A percentile compares a stretch with the other conserved stretches of the same genome.
phyloP scores from a whole-genome alignment of 2,329 filamentous ascomycete species.

The Epichloe coenophiala region DNA sequence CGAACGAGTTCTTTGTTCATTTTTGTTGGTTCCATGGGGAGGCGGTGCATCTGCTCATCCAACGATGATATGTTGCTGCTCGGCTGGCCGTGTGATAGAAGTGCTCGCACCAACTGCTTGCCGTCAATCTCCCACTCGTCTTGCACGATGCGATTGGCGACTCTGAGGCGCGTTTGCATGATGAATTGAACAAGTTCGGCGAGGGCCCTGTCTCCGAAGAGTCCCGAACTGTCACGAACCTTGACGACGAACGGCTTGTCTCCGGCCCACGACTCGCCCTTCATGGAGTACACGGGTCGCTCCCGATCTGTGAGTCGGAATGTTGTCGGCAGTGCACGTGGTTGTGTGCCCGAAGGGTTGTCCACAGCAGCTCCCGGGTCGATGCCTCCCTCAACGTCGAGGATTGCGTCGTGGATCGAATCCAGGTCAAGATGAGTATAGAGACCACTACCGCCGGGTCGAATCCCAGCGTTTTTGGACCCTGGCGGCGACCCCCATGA shows the following conservation, averaged over 20 bases:
- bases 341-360: conserved; percentile 2
- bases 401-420: conserved; percentile 20
- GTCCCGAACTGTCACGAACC: conserved; percentile 14
- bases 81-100: conserved; percentile 10
- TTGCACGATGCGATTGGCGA: conserved; percentile 16
- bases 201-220: conserved; percentile 14
- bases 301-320: conserved; percentile 1
- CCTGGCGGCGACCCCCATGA: conserved; percentile 4
- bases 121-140: conserved; percentile 19
- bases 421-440: conserved; percentile 25
- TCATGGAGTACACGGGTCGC: conserved; percentile 5
- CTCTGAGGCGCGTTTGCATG: conserved; percentile 16
- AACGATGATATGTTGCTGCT: conserved; percentile 12
- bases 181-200: conserved; percentile 16
- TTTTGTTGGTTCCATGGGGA: conserved; percentile 28
- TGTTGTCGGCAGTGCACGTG: conserved; percentile 1
- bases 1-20: conserved; percentile 34
- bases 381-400: conserved; percentile 16
- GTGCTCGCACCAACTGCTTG: conserved; percentile 12
- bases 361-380: conserved; percentile 4
- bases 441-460: conserved; percentile 10
- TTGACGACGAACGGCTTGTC: conserved; percentile 13
- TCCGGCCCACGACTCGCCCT: conserved; percentile 4
- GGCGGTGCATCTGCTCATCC: conserved; percentile 24
- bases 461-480: conserved; percentile 6